Base-by-base conservation (phyloP, 2,329 filamentous ascomycete genomes). In the Sporothrix schenckii region DNA sequence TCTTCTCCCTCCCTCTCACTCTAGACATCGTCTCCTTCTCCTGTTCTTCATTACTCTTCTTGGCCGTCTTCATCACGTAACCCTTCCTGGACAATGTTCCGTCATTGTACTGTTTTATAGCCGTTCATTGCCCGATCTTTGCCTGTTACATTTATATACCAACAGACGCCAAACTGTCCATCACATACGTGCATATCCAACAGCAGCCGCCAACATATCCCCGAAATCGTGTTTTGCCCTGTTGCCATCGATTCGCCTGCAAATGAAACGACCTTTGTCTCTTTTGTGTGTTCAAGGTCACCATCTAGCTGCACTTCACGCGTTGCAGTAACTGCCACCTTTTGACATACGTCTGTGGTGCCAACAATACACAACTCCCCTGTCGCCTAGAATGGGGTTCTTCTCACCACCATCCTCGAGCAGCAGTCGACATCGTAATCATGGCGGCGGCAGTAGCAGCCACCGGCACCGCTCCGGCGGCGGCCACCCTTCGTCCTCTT, bases 371-470 rank as follows among this genome's bases (percentile, higher is more conserved):
- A 47, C 44, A 27, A 34, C 54, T 4, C 21, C 19, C 47, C n/a
- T 52, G 24, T n/a, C 16, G 19, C 52, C 10, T 49, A 69, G 9
- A 11, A 70, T 70, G 69, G 69, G 69, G 39, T 66, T 70, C 61
- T 54, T 70, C 61, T 66, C 52, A 19, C 61, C 60, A 27, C 68
- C 61, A 24, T 53, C 41, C 10, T 44, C 69, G 11, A 66, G 68
- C 60, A 65, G 68, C 49, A 63, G 68, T 39, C 58, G 52, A 27
- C 50, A 58, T 14, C 58, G 58, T n/a, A 41, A 54, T 21, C 68
- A 44, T 21, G 56, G 24, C 68, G 50, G n/a, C 52, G 27, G 39
- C 19, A 49, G 30, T 52, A 60, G 63, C 34, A 34, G 63, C 47
- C 21, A 34, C 44, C 47, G 49, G 63, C 49, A 44, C 27, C 63